Evolutionary conservation across 306 rosid species (phyloP).

Genomic region (Prunus padus): DNA sequence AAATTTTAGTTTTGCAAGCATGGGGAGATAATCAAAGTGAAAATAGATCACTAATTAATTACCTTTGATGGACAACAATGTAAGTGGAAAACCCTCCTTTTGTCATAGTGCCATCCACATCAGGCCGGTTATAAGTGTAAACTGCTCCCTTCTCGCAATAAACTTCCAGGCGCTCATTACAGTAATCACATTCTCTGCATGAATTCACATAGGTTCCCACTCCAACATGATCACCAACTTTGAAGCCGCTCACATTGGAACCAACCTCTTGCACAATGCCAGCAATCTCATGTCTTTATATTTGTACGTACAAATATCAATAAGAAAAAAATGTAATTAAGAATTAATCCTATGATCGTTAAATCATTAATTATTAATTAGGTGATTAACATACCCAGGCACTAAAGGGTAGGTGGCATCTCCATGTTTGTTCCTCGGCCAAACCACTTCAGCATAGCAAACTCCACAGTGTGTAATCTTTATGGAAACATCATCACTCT

Average conservation of each 20-base stretch:
- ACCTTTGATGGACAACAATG: conserved; percentile 68
- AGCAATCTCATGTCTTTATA: conserved; percentile 70
- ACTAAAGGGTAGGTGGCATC: conserved; percentile 67
- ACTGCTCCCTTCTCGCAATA: conserved; percentile 48
- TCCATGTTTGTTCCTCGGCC: conserved; percentile 50
- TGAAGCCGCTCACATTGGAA: conserved; percentile 47
- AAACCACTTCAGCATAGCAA: conserved; percentile 66
- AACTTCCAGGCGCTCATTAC: conserved; percentile 46
- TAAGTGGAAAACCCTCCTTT: conserved; percentile 71
- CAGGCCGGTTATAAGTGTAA: conserved; percentile 45
- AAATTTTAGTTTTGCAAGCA: too few species aligned
- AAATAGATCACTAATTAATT: neutral
- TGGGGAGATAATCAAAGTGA: too few species aligned
- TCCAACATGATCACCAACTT: conserved; percentile 76
- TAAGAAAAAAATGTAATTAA: neutral
- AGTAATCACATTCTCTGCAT: conserved; percentile 69
- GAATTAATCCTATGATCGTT: neutral
- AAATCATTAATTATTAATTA: neutral
- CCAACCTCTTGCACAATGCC: conserved; percentile 72
- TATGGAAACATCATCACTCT: conserved; percentile 53
- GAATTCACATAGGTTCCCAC: conserved; percentile 73
- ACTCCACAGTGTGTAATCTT: conserved; percentile 70
- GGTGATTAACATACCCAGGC: conserved; percentile 52
- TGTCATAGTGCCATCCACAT: conserved; percentile 64
- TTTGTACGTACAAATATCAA: neutral